Evolutionary conservation across 116 monocot species (phyloP), one percentile per base, ranked within the genome.

Genomic region (Zostera marina): DNA sequence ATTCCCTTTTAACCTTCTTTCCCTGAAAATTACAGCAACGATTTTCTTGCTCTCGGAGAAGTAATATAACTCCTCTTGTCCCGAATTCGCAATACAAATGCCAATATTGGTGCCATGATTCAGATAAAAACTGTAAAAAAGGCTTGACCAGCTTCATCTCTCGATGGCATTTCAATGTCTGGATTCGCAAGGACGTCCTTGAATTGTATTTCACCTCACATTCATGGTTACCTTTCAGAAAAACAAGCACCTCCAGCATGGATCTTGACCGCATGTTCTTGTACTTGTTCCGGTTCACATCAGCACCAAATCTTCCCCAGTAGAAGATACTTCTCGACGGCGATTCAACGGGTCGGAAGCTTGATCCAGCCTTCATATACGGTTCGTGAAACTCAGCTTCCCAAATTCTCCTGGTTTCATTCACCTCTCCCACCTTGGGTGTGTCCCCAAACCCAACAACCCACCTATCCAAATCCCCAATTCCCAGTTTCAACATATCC

Each of bases 361-460:
- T 49, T 11, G 61, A 59, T 3, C 96, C 96, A 4, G 89, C 73
- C 39, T 45, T 66, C 67, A 82, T 85, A 39, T 85, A 96, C 0
- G 96, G 96, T 55, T 85, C 85, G 42, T 81, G 72, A 44, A 82
- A 89, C 13, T 62, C 72, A 53, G 74, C 83, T 63, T 96, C 89
- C 96, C 96, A 96, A 22, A 44, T 54, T 55, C 42, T 74, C 54
- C 26, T 72, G 10, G 80, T 83, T 48, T 40, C 62, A 19, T 82
- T 75, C 22, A 53, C 64, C 48, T 76, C 82, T 49, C 57, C 73
- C 32, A 40, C 70, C 25, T 17, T 53, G 0, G 64, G 66, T n/a
- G 4, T 15, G 3, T 76, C 76, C 8, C 71, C 73, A 64, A 74
- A 74, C 7, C 65, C 78, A 17, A 79, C 80, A 43, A 69, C 57